These are phyloP conservation scores for Diplodia seriata DNA, from an alignment of 2,329 filamentous ascomycete species.

Conservation along the genomic window DNA sequence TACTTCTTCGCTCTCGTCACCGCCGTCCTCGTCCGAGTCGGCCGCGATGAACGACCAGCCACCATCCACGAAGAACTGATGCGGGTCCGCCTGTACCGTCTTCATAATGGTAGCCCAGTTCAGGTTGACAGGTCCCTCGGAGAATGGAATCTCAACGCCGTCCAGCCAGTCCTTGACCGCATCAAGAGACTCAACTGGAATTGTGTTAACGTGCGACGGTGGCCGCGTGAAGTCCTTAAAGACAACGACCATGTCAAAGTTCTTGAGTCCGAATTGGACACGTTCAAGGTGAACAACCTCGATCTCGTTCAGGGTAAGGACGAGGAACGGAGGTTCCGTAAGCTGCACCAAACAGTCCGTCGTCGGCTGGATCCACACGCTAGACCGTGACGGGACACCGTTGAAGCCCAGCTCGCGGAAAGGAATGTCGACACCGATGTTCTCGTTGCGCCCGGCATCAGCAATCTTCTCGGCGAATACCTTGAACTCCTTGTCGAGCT, in stretches of 20 bases:
- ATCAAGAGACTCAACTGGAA: constrained; percentile 92
- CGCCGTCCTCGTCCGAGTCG: constrained; percentile 84
- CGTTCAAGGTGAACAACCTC: constrained; percentile 96
- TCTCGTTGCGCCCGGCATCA: constrained; percentile 89
- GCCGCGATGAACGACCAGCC: constrained; percentile 92
- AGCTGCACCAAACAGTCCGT: constrained; percentile 97
- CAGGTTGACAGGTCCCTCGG: constrained; percentile 92
- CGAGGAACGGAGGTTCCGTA: constrained; percentile 95
- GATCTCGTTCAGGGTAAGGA: constrained; percentile 92
- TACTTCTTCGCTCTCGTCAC: constrained; percentile 76
- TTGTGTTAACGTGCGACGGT: constrained; percentile 95
- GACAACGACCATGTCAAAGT: constrained; percentile 97
- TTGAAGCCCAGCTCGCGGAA: constrained; percentile 97
- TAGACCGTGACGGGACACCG: constrained; percentile 93
- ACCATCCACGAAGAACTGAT: constrained; percentile 93
- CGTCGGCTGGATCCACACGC: constrained; percentile 93
- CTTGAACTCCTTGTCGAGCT: constrained; percentile 94
- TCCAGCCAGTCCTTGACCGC: constrained; percentile 98
- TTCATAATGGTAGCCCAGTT: constrained; percentile 99
- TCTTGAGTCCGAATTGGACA: constrained; percentile 95
- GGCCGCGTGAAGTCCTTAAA: constrained; percentile 96
- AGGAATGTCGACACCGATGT: constrained; percentile 92
- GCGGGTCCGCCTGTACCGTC: constrained; percentile 91
- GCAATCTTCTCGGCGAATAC: constrained; percentile 97
- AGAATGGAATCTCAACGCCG: constrained; percentile 91